Conservation (phyloP, 2,329 filamentous ascomycete genomes). For the Alternaria brassicicola region DNA sequence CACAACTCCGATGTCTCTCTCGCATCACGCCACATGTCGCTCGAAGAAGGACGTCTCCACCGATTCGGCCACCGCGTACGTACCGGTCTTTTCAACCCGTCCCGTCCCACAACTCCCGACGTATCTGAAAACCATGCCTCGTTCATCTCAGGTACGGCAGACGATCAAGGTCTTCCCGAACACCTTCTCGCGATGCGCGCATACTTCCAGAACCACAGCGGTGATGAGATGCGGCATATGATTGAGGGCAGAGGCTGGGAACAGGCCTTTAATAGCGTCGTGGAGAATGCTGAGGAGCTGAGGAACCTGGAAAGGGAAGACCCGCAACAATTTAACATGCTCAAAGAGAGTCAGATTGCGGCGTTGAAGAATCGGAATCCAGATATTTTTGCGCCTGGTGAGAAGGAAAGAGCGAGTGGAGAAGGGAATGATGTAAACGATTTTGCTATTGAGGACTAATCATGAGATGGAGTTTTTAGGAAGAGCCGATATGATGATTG, state of each 20-base stretch:
- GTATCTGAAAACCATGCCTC: constrained; percentile 17
- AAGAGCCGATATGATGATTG: background rate
- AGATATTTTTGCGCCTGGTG: constrained; percentile 21
- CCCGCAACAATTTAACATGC: constrained; percentile 40
- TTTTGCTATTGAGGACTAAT: constrained; percentile 13
- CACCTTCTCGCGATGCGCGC: constrained; percentile 63
- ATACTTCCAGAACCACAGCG: constrained; percentile 67
- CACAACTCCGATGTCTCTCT: constrained; percentile 71
- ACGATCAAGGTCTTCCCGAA: constrained; percentile 44
- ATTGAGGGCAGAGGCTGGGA: constrained; percentile 65
- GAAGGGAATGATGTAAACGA: background rate
- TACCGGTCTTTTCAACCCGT: constrained; percentile 62
- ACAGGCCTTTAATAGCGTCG: constrained; percentile 66
- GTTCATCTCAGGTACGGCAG: constrained; percentile 40
- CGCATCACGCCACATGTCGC: constrained; percentile 66
- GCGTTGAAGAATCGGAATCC: constrained; percentile 46
- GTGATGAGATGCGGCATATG: constrained; percentile 62
- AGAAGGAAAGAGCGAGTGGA: background rate
- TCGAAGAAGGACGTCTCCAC: constrained; percentile 74
- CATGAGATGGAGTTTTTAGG: background rate
- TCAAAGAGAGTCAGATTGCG: constrained; percentile 47
- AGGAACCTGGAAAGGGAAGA: constrained; percentile 59
- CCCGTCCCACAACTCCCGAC: constrained; percentile 32
- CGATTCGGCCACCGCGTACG: constrained; percentile 71
- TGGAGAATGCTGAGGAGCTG: constrained; percentile 71